Evolutionary conservation across 2,329 filamentous ascomycete genomes (phyloP), one percentile per base, ranked within the genome.

Genomic region (Scytalidium lignicola): DNA sequence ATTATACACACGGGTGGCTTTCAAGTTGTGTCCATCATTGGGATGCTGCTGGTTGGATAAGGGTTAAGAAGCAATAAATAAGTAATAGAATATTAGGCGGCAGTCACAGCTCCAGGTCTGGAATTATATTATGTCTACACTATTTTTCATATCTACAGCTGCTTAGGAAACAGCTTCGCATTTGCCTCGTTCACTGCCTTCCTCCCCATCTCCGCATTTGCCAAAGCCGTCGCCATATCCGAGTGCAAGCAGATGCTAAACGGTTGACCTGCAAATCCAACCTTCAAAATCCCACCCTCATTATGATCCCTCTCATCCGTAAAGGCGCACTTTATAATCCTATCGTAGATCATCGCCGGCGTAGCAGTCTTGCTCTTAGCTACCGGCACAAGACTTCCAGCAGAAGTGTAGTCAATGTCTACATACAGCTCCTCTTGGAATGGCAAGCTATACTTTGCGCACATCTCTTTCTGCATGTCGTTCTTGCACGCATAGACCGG

Each of bases 401-500:
- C 28, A 3, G 26, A 8, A 32, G 32, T 58, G 43, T 61, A 58
- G 41, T 59, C 57, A 43, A 61, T 57, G 43, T 61, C 58, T 15
- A 57, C 54, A 19, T 58, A 58, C 13, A 58, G 12, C 28, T 59
- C 58, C 45, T 53, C 51, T 29, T 50, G 47, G 44, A 50, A 53
- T 15, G 51, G 47, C 2, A 62, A 44, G 0, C 53, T 57, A 28
- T 53, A 46, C 41, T 58, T 52, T 2, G n/a, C 49, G 29, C 58
- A 61, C 28, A 57, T 53, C 3, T 53, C 21, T 28, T 52, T 48
- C 28, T 46, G 52, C 53, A 50, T 41, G 42, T 56, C 54, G 3
- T 56, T 50, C 46, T 54, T 52, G 17, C 58, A 60, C 3, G 56
- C 60, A 41, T 65, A 66, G 3, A 66, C 59, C 0, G 65, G 64